phyloP scores from a whole-genome alignment of 192 early-diverging fungal species.

The Oehlia diaphana region DNA sequence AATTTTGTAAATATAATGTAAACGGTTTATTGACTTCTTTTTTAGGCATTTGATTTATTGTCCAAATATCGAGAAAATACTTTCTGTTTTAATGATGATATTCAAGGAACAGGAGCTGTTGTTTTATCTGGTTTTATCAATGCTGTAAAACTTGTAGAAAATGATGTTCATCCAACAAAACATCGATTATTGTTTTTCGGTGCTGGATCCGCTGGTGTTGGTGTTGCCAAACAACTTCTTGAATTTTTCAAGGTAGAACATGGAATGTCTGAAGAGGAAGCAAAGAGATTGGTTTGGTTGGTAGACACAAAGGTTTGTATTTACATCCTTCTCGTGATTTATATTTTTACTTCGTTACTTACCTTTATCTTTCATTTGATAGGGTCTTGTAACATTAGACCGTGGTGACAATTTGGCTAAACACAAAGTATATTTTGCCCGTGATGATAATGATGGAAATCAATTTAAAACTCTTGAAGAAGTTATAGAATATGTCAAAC shows the following conservation, averaged over 20 bases:
- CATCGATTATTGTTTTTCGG: constrained; percentile 94
- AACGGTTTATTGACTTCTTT: background rate
- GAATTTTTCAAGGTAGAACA: constrained; percentile 81
- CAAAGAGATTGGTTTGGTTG: constrained; percentile 76
- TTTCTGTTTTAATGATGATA: constrained; percentile 95
- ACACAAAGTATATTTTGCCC: constrained; percentile 87
- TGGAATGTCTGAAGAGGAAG: constrained; percentile 69
- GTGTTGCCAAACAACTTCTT: constrained; percentile 87
- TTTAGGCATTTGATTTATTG: constrained; percentile 75
- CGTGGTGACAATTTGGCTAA: constrained; percentile 81
- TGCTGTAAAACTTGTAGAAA: constrained; percentile 63
- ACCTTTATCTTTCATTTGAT: background rate
- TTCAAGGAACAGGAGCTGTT: constrained; percentile 92
- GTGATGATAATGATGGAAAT: constrained; percentile 78
- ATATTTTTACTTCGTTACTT: background rate
- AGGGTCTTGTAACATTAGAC: constrained; percentile 84
- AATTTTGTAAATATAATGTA: background rate
- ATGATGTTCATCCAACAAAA: constrained; percentile 61
- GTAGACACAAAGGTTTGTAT: constrained; percentile 74
- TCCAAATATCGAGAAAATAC: constrained; percentile 73
- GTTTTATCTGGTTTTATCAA: constrained; percentile 92
- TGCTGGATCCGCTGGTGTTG: constrained; percentile 93
- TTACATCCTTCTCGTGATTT: too few species aligned
- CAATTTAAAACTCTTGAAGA: constrained; percentile 76
- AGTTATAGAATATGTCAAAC: constrained; percentile 82